Evolutionary conservation across 163 green algal genomes (phyloP), one percentile per base, ranked within the genome.

Genomic region (Chlorella variabilis): DNA sequence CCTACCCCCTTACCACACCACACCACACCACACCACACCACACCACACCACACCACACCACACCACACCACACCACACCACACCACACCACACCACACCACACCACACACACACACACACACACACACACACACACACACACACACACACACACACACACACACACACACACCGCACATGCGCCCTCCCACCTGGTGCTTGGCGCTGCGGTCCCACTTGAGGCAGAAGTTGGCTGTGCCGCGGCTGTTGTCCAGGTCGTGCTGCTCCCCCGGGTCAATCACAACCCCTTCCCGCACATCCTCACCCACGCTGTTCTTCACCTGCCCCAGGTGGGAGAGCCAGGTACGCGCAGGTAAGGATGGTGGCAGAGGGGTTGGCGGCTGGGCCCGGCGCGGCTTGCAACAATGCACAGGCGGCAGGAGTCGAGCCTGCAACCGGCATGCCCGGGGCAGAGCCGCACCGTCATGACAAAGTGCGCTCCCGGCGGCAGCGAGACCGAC

Each of bases 151-250:
- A n/a, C n/a, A n/a, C n/a, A n/a, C n/a, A n/a, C n/a, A n/a, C n/a
- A n/a, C n/a, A n/a, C n/a, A n/a, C n/a, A n/a, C n/a, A n/a, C n/a
- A n/a, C n/a, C n/a, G n/a, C n/a, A n/a, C n/a, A n/a, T n/a, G n/a
- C n/a, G n/a, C n/a, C n/a, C n/a, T n/a, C n/a, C 13, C 71, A 80
- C 85, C 62, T 92, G 54, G 36, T 94, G 84, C 69, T 90, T 92
- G 38, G 76, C 81, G 48, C 82, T 84, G 65, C 91, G 91, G 62
- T 85, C 86, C 77, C 91, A 95, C 84, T 93, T 93, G 83, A 93
- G 87, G 0, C 90, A 75, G 49, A 94, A 90, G 65, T 95, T 89
- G 13, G 92, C 92, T 3, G 85, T 91, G 77, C 91, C 91, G 34
- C 89, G 69, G 27, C 61, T 83, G 41, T 86, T 87, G 20, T 74